A percentile compares a stretch with the other conserved stretches of the same genome.
These are phyloP conservation scores for Cyclotella choctawhatcheeana DNA, from an alignment of 108 stramenopile species.

Conservation along the genomic window DNA sequence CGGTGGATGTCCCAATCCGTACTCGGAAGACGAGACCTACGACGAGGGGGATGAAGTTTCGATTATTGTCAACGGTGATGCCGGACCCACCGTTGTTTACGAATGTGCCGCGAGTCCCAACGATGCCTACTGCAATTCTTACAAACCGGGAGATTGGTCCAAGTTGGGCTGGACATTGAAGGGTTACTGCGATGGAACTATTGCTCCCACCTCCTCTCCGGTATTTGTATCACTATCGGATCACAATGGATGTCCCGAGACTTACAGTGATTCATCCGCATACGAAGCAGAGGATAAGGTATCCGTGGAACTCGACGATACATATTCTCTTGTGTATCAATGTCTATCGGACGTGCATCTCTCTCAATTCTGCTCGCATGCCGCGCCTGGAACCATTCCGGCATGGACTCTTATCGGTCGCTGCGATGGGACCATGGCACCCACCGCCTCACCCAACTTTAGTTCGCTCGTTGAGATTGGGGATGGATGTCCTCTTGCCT, in stretches of 20 bases:
- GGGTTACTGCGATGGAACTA: conserved; percentile 3
- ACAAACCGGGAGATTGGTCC: not conserved
- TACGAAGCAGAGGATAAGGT: conserved; percentile 25
- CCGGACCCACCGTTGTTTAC: not conserved
- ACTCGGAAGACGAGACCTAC: not conserved
- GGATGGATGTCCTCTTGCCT: conserved; percentile 15
- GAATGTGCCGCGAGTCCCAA: not conserved
- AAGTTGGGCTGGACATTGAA: not conserved
- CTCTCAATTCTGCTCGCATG: conserved; percentile 4
- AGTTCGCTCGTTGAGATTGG: not conserved
- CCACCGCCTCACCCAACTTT: conserved; percentile 4
- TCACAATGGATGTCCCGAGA: conserved; percentile 21
- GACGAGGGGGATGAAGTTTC: not conserved
- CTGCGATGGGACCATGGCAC: conserved; percentile 12
- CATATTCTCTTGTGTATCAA: conserved; percentile 11
- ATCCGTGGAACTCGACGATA: not conserved
- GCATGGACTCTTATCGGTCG: conserved; percentile 7
- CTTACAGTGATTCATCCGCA: not conserved
- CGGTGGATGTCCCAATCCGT: not conserved
- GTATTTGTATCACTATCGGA: not conserved
- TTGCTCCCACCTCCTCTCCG: conserved; percentile 17
- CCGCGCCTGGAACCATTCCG: not conserved
- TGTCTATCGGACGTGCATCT: not conserved
- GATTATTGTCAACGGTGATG: not conserved
- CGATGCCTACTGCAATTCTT: not conserved